phyloP scores from a whole-genome alignment of 495 filamentous ascomycete species.

The Cercophora samala region DNA sequence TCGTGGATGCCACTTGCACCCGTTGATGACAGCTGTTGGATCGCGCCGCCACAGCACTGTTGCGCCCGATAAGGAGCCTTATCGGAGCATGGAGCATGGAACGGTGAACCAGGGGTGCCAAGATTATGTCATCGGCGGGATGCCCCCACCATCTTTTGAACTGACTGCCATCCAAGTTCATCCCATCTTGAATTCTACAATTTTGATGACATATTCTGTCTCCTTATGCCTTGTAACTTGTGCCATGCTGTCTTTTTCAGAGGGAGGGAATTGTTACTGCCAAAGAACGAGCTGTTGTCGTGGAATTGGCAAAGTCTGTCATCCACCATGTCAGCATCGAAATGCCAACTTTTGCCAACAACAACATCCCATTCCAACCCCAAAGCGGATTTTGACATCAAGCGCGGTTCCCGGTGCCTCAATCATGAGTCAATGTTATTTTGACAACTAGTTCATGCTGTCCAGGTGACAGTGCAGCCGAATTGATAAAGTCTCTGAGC shows the following conservation, averaged over 20 bases:
- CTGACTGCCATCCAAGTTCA: background rate
- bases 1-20: background rate
- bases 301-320: too few species aligned
- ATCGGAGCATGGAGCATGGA: constrained; percentile 22
- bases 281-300: too few species aligned
- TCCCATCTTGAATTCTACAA: too few species aligned
- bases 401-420: too few species aligned
- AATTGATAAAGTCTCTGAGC: background rate
- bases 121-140: background rate
- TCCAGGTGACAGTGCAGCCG: background rate
- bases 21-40: constrained; percentile 20
- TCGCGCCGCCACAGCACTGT: constrained; percentile 4
- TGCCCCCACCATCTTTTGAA: background rate
- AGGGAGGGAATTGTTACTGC: too few species aligned
- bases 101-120: background rate
- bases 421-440: too few species aligned
- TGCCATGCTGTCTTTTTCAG: too few species aligned
- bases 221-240: background rate
- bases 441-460: background rate
- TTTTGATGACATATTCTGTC: too few species aligned
- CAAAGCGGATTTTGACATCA: too few species aligned
- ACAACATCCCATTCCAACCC: too few species aligned
- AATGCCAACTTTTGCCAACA: background rate
- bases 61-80: constrained; percentile 30
- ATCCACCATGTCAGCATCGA: background rate